Evolutionary conservation across 2,329 filamentous ascomycete species (phyloP).

Genomic region (Fusarium torreyae): DNA sequence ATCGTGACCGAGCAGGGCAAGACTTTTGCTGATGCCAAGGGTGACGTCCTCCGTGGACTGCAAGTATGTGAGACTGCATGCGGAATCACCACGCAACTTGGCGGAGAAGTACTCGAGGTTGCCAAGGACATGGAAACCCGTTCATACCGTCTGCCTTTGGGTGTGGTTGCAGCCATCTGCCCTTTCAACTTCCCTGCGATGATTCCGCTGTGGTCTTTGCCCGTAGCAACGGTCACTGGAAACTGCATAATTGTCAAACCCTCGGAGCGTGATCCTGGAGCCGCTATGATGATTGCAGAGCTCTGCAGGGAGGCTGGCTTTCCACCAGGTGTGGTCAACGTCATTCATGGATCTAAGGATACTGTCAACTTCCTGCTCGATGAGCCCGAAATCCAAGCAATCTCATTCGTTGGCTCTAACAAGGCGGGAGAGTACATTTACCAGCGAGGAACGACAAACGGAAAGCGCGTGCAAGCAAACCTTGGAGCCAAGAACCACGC

Average conservation of each 20-base stretch:
- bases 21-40: conserved; percentile 81
- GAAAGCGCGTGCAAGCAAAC: conserved; percentile 87
- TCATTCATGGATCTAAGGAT: conserved; percentile 81
- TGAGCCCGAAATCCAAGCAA: conserved; percentile 82
- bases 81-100: conserved; percentile 79
- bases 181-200: conserved; percentile 89
- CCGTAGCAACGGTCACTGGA: conserved; percentile 82
- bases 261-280: conserved; percentile 83
- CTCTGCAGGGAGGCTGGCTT: conserved; percentile 82
- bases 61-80: conserved; percentile 85
- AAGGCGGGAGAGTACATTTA: conserved; percentile 88
- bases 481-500: conserved; percentile 88
- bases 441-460: conserved; percentile 78
- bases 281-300: conserved; percentile 84
- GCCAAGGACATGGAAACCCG: conserved; percentile 90
- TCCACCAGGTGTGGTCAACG: conserved; percentile 81
- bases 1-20: conserved; percentile 86
- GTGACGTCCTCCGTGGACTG: conserved; percentile 80
- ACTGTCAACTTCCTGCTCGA: conserved; percentile 86
- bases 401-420: conserved; percentile 85
- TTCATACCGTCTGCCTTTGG: conserved; percentile 80
- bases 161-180: conserved; percentile 83
- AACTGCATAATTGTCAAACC: conserved; percentile 86
- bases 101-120: conserved; percentile 82
- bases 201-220: conserved; percentile 87